phyloP scores from a whole-genome alignment of 257 asterid genomes.

The Forsythia suspensa region DNA sequence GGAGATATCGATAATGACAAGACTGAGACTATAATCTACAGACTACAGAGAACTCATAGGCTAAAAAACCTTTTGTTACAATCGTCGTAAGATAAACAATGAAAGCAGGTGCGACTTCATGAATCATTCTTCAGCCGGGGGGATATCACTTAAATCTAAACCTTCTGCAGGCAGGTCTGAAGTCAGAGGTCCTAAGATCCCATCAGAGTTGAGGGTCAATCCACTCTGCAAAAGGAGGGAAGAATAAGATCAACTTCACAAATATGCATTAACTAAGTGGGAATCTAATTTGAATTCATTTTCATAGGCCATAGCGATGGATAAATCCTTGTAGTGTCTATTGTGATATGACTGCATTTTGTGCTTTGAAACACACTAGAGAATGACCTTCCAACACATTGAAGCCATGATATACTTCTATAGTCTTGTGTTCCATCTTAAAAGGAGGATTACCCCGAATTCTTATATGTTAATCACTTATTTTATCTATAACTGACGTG shows the following conservation, averaged over 20 bases:
- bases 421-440: neutral
- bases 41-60: neutral
- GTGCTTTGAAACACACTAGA: neutral
- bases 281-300: neutral
- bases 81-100: neutral
- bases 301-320: neutral
- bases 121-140: constrained; percentile 62
- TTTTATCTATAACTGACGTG: too few species aligned
- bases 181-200: constrained; percentile 79
- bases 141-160: constrained; percentile 74
- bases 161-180: constrained; percentile 85
- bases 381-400: neutral
- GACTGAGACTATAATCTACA: neutral
- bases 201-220: constrained; percentile 86
- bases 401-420: neutral
- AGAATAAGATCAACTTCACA: neutral
- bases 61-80: neutral
- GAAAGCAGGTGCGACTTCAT: neutral
- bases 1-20: neutral
- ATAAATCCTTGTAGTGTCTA: neutral
- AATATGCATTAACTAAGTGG: neutral
- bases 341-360: neutral
- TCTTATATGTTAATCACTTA: neutral
- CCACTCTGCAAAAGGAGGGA: constrained; percentile 66
- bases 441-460: neutral